Conservation (phyloP, 805 yeast species). For the Candida chilensis region DNA sequence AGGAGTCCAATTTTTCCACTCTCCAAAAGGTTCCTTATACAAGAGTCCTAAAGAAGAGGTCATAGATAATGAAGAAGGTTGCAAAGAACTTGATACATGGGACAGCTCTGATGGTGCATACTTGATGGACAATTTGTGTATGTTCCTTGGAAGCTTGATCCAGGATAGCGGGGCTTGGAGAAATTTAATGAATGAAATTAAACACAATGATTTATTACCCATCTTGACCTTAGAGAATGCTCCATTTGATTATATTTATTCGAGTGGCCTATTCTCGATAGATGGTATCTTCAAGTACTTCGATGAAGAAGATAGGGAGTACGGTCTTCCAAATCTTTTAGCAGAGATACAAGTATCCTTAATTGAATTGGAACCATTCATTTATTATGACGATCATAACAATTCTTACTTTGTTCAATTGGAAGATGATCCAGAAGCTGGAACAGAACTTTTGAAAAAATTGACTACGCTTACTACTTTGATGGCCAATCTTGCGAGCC, state of each 20-base stretch:
- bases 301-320: conserved; percentile 45
- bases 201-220: conserved; percentile 34
- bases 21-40: conserved; percentile 29
- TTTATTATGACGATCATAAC: conserved; percentile 13
- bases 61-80: conserved; percentile 28
- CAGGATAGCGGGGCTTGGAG: conserved; percentile 43
- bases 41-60: conserved; percentile 28
- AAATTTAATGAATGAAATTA: conserved; percentile 23
- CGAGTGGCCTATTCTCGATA: conserved; percentile 44
- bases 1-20: conserved; percentile 34
- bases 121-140: conserved; percentile 39
- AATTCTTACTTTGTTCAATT: conserved; percentile 26
- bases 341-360: conserved; percentile 6
- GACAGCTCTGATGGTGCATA: conserved; percentile 36
- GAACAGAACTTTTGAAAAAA: conserved; percentile 20
- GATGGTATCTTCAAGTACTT: conserved; percentile 46
- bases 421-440: conserved; percentile 13
- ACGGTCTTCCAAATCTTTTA: conserved; percentile 24
- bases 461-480: conserved; percentile 32
- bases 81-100: conserved; percentile 38
- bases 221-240: conserved; percentile 40
- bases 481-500: conserved; percentile 44
- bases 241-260: conserved; percentile 53
- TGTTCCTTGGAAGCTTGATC: conserved; percentile 41
- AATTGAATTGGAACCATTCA: conserved; percentile 10